phyloP scores from a whole-genome alignment of 106 monocot genomes.

The Acanthochlamys bracteata region DNA sequence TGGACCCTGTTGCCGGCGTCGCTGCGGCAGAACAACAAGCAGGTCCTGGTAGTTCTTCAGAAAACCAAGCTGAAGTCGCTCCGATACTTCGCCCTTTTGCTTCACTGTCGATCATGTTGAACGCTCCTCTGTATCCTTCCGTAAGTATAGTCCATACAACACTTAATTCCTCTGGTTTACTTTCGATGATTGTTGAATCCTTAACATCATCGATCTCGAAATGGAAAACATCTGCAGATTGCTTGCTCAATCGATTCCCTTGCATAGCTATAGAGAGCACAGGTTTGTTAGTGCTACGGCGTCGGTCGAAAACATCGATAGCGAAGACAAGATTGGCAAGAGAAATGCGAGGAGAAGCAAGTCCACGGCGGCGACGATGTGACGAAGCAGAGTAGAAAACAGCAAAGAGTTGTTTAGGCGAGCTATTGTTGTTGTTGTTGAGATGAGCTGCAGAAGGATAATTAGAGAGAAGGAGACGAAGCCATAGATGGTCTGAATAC shows the following conservation, averaged over 20 bases:
- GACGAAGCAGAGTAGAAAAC: constrained; percentile 17
- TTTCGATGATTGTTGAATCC: not conserved
- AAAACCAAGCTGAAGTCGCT: constrained; percentile 25
- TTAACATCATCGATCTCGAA: constrained; percentile 18
- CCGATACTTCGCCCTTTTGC: constrained; percentile 21
- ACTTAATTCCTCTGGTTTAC: constrained; percentile 15
- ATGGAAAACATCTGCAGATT: constrained; percentile 8
- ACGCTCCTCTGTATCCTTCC: constrained; percentile 18
- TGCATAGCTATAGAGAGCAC: constrained; percentile 12
- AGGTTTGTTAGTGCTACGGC: not conserved
- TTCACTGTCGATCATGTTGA: constrained; percentile 26
- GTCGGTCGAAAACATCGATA: constrained; percentile 30
- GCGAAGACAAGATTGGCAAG: constrained; percentile 34
- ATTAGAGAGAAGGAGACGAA: constrained; percentile 25
- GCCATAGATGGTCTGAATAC: constrained; percentile 51
- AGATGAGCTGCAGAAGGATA: constrained; percentile 25
- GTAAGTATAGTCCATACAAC: constrained; percentile 27
- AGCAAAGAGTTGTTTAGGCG: constrained; percentile 24
- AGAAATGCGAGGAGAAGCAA: constrained; percentile 15
- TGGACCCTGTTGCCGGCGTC: too few relatives aligned
- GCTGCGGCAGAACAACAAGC: constrained; percentile 10
- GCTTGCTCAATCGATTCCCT: constrained; percentile 3
- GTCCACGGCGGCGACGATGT: not conserved
- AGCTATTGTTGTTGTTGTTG: not conserved
- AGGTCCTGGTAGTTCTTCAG: constrained; percentile 22